phyloP scores from a whole-genome alignment of 176 grass and related monocot genomes.

The Rhynchospora pubera region DNA sequence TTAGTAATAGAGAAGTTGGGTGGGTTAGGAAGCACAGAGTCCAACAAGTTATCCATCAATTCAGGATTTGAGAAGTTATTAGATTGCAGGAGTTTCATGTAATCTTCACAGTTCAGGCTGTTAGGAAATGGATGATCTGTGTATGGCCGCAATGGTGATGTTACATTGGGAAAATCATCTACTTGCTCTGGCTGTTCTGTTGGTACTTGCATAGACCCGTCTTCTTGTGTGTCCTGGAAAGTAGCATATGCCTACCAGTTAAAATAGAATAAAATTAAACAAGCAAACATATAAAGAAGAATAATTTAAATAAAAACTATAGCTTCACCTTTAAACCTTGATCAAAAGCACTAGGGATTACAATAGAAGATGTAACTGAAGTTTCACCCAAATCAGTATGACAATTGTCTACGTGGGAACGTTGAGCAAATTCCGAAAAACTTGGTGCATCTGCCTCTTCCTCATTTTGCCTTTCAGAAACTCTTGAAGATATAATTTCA shows the following conservation, averaged over 20 bases:
- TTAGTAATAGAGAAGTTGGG: neutral
- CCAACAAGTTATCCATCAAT: conserved; percentile 17
- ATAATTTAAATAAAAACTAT: neutral
- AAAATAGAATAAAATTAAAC: neutral
- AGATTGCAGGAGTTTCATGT: conserved; percentile 16
- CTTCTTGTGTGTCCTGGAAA: conserved; percentile 2
- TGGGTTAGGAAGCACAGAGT: conserved; percentile 8
- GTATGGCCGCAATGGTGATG: conserved; percentile 37
- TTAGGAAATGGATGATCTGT: conserved; percentile 32
- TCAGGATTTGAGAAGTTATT: conserved; percentile 6
- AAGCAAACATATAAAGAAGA: neutral
- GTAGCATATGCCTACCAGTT: neutral
- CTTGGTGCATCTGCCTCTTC: neutral
- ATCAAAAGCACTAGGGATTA: neutral
- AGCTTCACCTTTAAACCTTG: conserved; percentile 7
- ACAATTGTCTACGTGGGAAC: neutral
- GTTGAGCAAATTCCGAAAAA: too few relatives aligned
- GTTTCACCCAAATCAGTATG: neutral
- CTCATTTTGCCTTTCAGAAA: conserved; percentile 16
- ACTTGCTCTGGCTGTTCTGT: neutral
- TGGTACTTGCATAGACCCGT: neutral
- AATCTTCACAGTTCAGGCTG: conserved; percentile 20
- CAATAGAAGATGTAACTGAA: neutral
- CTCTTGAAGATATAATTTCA: conserved; percentile 17
- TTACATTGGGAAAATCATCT: conserved; percentile 20